Evolutionary conservation across 2,329 filamentous ascomycete species (phyloP), one percentile per base, ranked within the genome.

Genomic region (Diaporthe citriasiana): DNA sequence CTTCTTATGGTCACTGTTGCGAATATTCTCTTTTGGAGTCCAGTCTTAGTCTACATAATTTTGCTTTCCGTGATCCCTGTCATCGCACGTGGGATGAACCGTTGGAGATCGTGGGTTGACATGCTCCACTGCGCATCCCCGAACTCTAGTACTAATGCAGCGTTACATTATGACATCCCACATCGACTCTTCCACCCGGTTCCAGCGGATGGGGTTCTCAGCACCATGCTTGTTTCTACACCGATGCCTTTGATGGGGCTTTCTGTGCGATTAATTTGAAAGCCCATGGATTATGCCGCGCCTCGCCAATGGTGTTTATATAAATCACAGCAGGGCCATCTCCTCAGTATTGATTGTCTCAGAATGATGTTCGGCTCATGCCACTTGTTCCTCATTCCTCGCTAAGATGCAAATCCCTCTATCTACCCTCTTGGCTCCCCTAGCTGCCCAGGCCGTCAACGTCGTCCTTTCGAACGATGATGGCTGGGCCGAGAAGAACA

Each of bases 401-500:
- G 8, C 42, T 12, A 50, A 47, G n/a, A 74, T 74, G 72, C 72
- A 65, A 7, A n/a, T 71, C 7, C 35, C 56, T 3, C 4, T 51
- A 9, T 56, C 45, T 2, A 1, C 53, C 4, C 8, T 66, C 2
- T 15, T 57, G 5, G 40, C 55, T 15, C 68, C 68, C 0, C 19
- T 71, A 9, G 38, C 40, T 30, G 33, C n/a, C 9, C 50, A 30
- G 17, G 68, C 72, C 30, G 57, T 51, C 40, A 74, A 71, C 33
- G 8, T 74, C 5, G 42, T 74, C 13, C 68, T 74, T 1, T 71
- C 72, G 4, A 94, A 94, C 81, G 92, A 94, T 76, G 93, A 94
- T 79, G 92, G 93, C 55, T 94, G 93, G 93, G 91, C 92, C 4
- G 92, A 93, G 83, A 87, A 87, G 51, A 93, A 93, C 79, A 83